phyloP scores from a whole-genome alignment of 1,139 yeast genomes.

The Zhuliangozyma blackwelliae region DNA sequence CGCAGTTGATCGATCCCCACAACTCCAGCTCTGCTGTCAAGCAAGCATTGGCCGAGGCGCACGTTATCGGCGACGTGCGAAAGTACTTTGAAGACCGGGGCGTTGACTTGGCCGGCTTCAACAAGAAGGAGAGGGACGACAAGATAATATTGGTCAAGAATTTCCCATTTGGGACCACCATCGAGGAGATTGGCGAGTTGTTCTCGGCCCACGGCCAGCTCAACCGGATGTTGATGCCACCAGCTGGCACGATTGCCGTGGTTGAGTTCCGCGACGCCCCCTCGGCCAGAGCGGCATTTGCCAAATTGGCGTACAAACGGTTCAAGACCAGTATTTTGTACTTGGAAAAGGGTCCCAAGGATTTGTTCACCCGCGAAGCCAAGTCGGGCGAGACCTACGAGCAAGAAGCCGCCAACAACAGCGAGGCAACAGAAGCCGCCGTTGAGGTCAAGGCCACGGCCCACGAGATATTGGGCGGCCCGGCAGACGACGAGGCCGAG shows the following conservation, averaged over 20 bases:
- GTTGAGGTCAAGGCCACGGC: conserved; percentile 31
- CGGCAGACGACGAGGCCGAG: conserved; percentile 21
- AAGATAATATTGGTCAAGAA: conserved; percentile 79
- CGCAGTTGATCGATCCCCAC: conserved; percentile 83
- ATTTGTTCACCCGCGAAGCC: conserved; percentile 65
- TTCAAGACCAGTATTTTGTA: conserved; percentile 83
- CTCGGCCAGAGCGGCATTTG: conserved; percentile 84
- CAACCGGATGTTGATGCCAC: conserved; percentile 85
- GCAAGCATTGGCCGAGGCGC: conserved; percentile 97
- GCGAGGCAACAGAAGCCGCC: conserved; percentile 17
- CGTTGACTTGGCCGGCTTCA: conserved; percentile 74
- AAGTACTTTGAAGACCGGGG: conserved; percentile 81
- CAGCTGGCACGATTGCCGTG: conserved; percentile 94
- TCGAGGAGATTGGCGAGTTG: conserved; percentile 75
- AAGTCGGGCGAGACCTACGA: conserved; percentile 26
- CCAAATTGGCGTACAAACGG: conserved; percentile 80
- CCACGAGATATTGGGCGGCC: conserved; percentile 25
- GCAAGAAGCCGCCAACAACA: neutral
- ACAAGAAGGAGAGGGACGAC: conserved; percentile 74
- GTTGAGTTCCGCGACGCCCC: conserved; percentile 86
- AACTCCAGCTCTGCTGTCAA: conserved; percentile 90
- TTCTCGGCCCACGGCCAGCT: conserved; percentile 79
- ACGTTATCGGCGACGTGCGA: conserved; percentile 87
- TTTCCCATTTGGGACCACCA: conserved; percentile 81
- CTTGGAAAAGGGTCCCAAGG: conserved; percentile 90